Base-by-base conservation (phyloP, 345 rosid species). In the Punica granatum region DNA sequence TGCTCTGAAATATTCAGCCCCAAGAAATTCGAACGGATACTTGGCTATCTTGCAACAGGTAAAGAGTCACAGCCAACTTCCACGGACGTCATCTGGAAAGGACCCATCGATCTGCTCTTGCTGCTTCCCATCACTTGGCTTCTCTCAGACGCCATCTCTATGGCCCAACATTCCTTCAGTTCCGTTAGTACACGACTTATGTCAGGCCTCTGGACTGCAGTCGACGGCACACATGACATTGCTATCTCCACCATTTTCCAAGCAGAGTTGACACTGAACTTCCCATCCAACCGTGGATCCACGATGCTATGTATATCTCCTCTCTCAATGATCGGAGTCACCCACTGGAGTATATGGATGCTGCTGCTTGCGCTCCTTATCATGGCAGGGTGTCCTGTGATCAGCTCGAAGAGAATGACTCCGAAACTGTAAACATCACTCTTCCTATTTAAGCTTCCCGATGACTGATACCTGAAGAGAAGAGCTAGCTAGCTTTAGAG, bases 391-490 rank as follows among this genome's bases (percentile, higher is more conserved):
- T 39, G 60, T 8, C 88, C 88, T 18, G 88, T 85, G 33, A 85
- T 76, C 60, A 85, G 54, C 77, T 85, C 84, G 6, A 85, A 44
- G 18, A 85, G 78, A 46, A 85, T 78, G 32, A 85, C 70, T 33
- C 88, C 86, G 21, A 83, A 83, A 32, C 86, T 80, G 72, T 78
- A 85, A 13, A 85, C 83, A 64, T 86, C 90, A 34, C 88, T 86
- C 73, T 79, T 83, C 80, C 75, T 69, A 12, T 64, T 69, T 13
- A 43, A 71, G 73, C 34, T 70, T 63, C 67, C 66, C 8, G 59
- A 62, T 13, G 51, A 23, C 21, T 56, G 61, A 56, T 37, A 56
- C 70, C 64, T 67, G 70, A 59, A 67, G 14, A 46, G 36, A 51
- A 49, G 31, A 28, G 41, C 44, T 60, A 37, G 53, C n/a, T 26